phyloP scores from a whole-genome alignment of 306 rosid genomes.

The Ziziphus jujuba region DNA sequence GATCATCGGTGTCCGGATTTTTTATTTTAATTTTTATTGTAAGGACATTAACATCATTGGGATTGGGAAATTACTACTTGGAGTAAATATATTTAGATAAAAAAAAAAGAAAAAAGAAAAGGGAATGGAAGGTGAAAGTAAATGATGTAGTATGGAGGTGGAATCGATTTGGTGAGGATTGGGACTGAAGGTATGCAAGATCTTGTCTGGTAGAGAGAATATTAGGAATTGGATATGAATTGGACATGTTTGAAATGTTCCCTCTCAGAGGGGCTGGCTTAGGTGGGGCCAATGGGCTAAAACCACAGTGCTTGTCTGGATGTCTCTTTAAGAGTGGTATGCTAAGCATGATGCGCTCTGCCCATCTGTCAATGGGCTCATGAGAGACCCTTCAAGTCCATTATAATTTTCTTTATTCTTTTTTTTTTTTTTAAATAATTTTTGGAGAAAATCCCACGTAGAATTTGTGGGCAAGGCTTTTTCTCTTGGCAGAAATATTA shows the following conservation, averaged over 20 bases:
- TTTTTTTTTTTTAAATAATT: neutral
- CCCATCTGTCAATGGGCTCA: neutral
- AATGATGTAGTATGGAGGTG: constrained; percentile 10
- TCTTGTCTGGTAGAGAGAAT: constrained; percentile 67
- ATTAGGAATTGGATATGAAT: constrained; percentile 40
- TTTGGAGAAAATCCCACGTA: neutral
- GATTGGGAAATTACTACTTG: no score
- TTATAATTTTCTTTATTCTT: neutral
- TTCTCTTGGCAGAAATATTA: constrained; percentile 7
- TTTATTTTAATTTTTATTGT: no score
- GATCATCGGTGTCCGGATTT: no score
- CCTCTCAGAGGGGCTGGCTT: constrained; percentile 24
- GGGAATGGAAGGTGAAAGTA: neutral
- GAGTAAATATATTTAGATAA: neutral
- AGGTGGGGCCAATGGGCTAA: constrained; percentile 31
- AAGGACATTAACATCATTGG: no score
- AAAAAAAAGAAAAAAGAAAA: neutral
- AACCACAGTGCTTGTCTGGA: constrained; percentile 31
- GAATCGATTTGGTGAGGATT: constrained; percentile 45
- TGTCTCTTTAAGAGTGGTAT: constrained; percentile 44
- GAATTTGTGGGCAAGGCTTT: neutral
- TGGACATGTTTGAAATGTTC: constrained; percentile 43
- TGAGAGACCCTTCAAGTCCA: no score
- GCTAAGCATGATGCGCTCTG: neutral
- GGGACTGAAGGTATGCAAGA: constrained; percentile 61